Percentiles rank a stretch among this genome's conserved stretches.
These are phyloP conservation scores for Phalaenopsis equestris DNA, from an alignment of 106 monocot species.

Conservation along the genomic window DNA sequence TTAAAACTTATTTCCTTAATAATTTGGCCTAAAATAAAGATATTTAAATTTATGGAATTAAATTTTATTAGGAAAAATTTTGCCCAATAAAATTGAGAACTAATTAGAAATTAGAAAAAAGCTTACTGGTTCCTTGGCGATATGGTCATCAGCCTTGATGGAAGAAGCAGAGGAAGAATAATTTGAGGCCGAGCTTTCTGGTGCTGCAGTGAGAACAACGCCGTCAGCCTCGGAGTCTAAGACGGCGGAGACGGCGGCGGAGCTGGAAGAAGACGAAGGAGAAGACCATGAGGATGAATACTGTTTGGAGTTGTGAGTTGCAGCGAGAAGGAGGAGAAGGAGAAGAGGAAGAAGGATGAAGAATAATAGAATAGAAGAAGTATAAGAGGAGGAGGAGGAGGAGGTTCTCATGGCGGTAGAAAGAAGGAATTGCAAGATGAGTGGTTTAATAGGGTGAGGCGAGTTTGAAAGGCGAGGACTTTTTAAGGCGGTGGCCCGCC, in stretches of 20 bases:
- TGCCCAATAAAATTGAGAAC: neutral
- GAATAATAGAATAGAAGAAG: neutral
- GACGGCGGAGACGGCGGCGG: neutral
- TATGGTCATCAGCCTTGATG: neutral
- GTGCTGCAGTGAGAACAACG: neutral
- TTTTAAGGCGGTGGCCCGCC: no score
- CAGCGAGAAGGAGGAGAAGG: slow-evolving; percentile 9
- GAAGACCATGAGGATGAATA: neutral
- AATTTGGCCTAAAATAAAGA: neutral
- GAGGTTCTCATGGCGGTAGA: slow-evolving; percentile 1
- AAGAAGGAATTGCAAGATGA: neutral
- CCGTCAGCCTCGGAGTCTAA: neutral
- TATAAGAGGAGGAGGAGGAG: slow-evolving; percentile 11
- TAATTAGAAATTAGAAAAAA: neutral
- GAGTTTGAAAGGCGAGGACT: no score
- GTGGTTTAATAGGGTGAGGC: no score
- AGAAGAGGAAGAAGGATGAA: slow-evolving; percentile 14
- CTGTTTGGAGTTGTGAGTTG: neutral
- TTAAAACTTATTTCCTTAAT: neutral
- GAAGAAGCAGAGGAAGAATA: neutral
- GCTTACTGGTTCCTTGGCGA: slow-evolving; percentile 15
- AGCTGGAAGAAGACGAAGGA: neutral
- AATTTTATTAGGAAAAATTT: neutral
- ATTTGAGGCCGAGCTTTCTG: no score
- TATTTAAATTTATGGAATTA: neutral